Base-by-base conservation (phyloP, 164 flowering plant genomes). In the Hamamelis virginiana region DNA sequence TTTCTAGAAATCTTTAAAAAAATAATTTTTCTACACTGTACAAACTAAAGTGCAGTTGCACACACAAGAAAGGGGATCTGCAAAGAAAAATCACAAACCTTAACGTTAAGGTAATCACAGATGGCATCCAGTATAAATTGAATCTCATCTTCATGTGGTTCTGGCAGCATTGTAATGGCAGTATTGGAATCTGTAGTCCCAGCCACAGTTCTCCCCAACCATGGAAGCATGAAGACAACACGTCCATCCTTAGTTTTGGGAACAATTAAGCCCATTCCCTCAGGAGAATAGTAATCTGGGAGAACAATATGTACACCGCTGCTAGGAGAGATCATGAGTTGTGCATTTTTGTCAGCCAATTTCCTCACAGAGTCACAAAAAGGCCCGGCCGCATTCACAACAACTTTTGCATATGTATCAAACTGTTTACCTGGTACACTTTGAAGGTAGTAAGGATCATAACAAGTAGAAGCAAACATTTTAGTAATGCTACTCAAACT, bases 161-260 rank as follows among this genome's bases (percentile, higher is more conserved):
- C 97, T 68, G 99, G 98, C 67, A 96, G 94, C 85, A 80, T 79
- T 47, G 97, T 96, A 38, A 96, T 93, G 55, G 53, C 11, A 45
- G 99, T 96, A 73, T 77, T 83, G 26, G 99, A 96, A 77, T 93
- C 98, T 26, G 98, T 93, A 45, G 97, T 96, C 45, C 97, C 97
- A 67, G 98, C 99, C 66, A 96, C 81, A 25, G 98, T 96, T 80
- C 96, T 86, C 43, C 99, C 99, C 75, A 96, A 75, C 97, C 99
- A 96, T 15, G 99, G 99, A n/a, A 96, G 80, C 99, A 96, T 93
- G 82, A 95, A 92, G 38, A 91, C 91, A 67, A 96, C 97, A 69
- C 98, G 93, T 0, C 99, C 99, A 84, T 96, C 99, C 81, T 93
- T 96, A 46, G 99, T 96, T 80, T 96, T 96, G 52, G 99, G 99